Percentiles rank a stretch among this genome's conserved stretches.
phyloP scores from a whole-genome alignment of 176 grass and related monocot genomes.

The Rhynchospora tenuis region DNA sequence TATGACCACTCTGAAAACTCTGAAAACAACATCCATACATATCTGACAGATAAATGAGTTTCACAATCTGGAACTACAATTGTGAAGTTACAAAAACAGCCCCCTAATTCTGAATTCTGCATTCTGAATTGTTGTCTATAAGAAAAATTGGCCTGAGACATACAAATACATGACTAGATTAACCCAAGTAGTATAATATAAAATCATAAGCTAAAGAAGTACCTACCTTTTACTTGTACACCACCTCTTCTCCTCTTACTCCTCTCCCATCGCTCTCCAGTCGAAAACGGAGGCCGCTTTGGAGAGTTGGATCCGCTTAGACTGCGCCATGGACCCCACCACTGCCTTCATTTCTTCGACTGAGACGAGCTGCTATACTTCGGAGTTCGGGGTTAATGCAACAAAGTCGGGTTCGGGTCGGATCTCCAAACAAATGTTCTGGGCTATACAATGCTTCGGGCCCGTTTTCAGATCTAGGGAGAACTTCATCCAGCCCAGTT shows the following conservation, averaged over 20 bases:
- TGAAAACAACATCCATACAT: not conserved
- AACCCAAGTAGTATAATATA: not conserved
- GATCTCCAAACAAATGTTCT: too few species aligned
- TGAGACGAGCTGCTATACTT: too few species aligned
- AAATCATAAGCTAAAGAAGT: not conserved
- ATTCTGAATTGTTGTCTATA: not conserved
- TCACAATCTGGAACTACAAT: not conserved
- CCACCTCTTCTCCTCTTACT: not conserved
- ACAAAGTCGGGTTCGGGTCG: not conserved
- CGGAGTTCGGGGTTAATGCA: too few species aligned
- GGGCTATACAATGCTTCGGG: too few species aligned
- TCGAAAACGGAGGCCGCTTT: constrained; percentile 8
- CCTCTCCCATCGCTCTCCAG: not conserved
- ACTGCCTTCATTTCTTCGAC: constrained; percentile 32
- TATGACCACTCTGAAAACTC: not conserved
- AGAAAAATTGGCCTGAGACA: not conserved
- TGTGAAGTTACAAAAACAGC: not conserved
- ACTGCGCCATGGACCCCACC: constrained; percentile 1
- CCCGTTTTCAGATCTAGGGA: too few species aligned
- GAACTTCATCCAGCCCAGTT: too few species aligned
- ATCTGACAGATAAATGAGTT: not conserved
- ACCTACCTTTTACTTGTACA: not conserved
- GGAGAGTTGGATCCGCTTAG: constrained; percentile 4
- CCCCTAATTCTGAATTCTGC: not conserved
- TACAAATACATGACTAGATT: not conserved